A percentile compares a stretch with the other conserved stretches of the same genome.
Evolutionary conservation across 2,329 filamentous ascomycete species (phyloP).

Genomic region (Hypocreales sp.): DNA sequence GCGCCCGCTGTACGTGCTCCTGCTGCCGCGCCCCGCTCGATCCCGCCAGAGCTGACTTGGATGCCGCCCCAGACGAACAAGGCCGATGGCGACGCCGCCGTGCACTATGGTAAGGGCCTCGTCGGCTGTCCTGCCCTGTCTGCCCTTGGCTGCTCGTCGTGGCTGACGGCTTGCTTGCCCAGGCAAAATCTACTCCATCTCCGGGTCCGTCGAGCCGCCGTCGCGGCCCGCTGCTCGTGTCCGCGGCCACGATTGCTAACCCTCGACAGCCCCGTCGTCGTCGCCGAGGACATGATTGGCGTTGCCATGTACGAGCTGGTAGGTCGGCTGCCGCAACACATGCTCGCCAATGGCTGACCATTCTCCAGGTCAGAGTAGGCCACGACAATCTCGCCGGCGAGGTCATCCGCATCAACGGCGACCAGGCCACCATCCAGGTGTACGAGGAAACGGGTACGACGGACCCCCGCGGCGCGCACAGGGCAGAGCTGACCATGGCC

Average conservation of each 20-base stretch:
- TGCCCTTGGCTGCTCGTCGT: not conserved
- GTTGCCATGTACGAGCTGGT: slow-evolving; percentile 99
- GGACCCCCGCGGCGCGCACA: not conserved
- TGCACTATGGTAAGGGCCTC: slow-evolving; percentile 22
- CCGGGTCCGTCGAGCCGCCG: slow-evolving; percentile 32
- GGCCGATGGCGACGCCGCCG: slow-evolving; percentile 18
- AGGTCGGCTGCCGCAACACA: slow-evolving; percentile 17
- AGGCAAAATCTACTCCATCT: slow-evolving; percentile 49
- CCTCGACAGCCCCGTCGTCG: slow-evolving; percentile 61
- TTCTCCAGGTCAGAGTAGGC: slow-evolving; percentile 80
- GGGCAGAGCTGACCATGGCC: slow-evolving; percentile 1
- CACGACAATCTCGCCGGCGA: slow-evolving; percentile 87
- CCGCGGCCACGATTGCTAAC: slow-evolving; percentile 97
- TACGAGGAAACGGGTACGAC: slow-evolving; percentile 91
- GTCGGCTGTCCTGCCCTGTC: too few species aligned
- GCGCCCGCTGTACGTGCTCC: slow-evolving; percentile 36
- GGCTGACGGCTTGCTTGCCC: slow-evolving; percentile 9
- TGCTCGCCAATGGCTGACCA: too few species aligned
- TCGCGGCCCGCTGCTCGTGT: slow-evolving; percentile 74
- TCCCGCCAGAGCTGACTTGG: slow-evolving; percentile 8
- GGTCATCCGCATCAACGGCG: slow-evolving; percentile 92
- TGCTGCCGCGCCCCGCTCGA: slow-evolving; percentile 5
- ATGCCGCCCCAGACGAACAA: slow-evolving; percentile 16
- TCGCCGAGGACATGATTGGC: slow-evolving; percentile 96
- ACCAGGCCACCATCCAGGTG: slow-evolving; percentile 95